Evolutionary conservation across 164 flowering plant genomes (phyloP).

Genomic region (Euptelea pleiosperma): DNA sequence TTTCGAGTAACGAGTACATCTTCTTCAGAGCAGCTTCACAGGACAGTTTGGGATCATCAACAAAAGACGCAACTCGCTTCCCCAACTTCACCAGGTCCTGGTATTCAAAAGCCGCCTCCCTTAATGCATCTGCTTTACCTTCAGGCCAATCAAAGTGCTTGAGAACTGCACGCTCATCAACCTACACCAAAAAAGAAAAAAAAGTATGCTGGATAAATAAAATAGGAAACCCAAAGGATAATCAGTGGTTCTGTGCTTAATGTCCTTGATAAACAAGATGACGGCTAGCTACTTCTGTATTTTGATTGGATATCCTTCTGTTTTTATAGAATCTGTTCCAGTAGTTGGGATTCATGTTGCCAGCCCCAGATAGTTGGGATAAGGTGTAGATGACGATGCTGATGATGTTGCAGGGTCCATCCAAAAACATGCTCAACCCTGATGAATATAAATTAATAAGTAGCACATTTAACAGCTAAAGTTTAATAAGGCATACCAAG

Average conservation of each 20-base stretch:
- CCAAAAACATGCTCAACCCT: not conserved
- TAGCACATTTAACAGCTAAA: constrained; percentile 5
- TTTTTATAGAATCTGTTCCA: too few relatives aligned
- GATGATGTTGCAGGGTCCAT: too few relatives aligned
- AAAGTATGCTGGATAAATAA: too few relatives aligned
- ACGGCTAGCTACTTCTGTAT: too few relatives aligned
- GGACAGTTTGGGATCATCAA: constrained; percentile 77
- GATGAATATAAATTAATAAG: not conserved
- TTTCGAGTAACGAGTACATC: constrained; percentile 93
- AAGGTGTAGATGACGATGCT: too few relatives aligned
- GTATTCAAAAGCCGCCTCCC: constrained; percentile 97
- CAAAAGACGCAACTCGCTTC: constrained; percentile 62
- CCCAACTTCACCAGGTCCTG: constrained; percentile 83
- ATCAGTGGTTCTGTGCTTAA: too few relatives aligned
- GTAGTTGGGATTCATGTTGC: too few relatives aligned
- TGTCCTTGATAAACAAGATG: too few relatives aligned
- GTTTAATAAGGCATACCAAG: constrained; percentile 52
- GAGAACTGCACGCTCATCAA: constrained; percentile 95
- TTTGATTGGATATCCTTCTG: too few relatives aligned
- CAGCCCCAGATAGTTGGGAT: too few relatives aligned
- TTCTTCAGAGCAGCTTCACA: constrained; percentile 92
- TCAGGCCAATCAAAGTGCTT: constrained; percentile 99
- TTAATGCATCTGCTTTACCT: constrained; percentile 92
- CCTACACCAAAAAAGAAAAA: constrained; percentile 45
- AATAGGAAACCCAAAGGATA: too few relatives aligned